A percentile compares a stretch with the other conserved stretches of the same genome.
phyloP scores from a whole-genome alignment of 805 yeast species.

The Metschnikowia anglica region DNA sequence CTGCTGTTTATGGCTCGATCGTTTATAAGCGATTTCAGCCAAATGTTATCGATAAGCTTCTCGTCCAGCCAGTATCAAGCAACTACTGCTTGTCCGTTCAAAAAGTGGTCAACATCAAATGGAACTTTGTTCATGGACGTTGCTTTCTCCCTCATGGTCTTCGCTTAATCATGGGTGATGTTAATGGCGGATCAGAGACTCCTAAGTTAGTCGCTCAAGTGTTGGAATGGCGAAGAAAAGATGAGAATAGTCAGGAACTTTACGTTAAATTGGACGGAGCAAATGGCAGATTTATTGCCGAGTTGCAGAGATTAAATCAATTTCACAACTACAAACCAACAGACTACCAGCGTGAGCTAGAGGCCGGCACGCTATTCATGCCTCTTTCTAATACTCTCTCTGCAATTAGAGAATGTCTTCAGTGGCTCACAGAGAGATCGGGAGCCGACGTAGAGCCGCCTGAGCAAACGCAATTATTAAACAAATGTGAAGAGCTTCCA shows the following conservation, averaged over 20 bases:
- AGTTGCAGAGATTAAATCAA: conserved; percentile 43
- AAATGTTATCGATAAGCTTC: conserved; percentile 40
- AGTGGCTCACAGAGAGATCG: conserved; percentile 57
- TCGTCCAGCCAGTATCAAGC: conserved; percentile 25
- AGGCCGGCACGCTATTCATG: conserved; percentile 22
- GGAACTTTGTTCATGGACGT: conserved; percentile 59
- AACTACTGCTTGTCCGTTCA: conserved; percentile 24
- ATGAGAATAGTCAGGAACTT: conserved; percentile 50
- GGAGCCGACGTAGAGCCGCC: conserved; percentile 89
- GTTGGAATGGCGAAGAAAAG: conserved; percentile 59
- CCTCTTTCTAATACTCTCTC: conserved; percentile 41
- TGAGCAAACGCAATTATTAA: conserved; percentile 67
- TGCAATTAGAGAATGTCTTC: conserved; percentile 56
- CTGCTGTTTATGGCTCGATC: conserved; percentile 90
- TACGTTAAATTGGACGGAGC: conserved; percentile 58
- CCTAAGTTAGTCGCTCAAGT: conserved; percentile 84
- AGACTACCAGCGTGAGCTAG: conserved; percentile 29
- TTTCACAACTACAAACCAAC: conserved; percentile 30
- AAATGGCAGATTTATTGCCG: conserved; percentile 55
- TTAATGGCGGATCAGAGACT: conserved; percentile 89
- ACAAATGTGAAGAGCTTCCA: conserved; percentile 45
- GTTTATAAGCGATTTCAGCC: conserved; percentile 77
- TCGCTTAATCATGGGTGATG: conserved; percentile 86
- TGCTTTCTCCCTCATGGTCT: conserved; percentile 69
- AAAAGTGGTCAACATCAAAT: conserved; percentile 45